Percentiles rank a stretch among this genome's conserved stretches.
phyloP scores from a whole-genome alignment of 2,329 filamentous ascomycete genomes.

The Metarhizium rileyi region DNA sequence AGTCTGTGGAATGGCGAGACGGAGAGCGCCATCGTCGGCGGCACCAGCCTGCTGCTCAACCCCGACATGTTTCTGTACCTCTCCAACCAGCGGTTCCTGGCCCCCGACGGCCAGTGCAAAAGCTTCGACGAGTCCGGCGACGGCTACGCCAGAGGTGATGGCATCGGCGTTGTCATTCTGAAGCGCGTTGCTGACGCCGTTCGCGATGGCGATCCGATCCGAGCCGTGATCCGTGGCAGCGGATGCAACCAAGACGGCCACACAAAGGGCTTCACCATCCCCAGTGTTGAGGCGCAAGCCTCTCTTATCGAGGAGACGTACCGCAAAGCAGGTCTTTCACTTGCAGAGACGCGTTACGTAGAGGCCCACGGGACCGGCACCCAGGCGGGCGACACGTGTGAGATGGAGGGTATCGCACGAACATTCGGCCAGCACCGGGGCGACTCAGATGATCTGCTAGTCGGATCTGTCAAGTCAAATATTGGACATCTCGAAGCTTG shows the following conservation, averaged over 20 bases:
- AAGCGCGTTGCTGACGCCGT: constrained; percentile 32
- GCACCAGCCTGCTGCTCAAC: constrained; percentile 7
- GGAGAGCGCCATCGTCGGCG: constrained; percentile 13
- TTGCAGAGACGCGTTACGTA: constrained; percentile 19
- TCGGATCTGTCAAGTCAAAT: constrained; percentile 20
- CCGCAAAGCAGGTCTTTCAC: constrained; percentile 7
- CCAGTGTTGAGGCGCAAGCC: constrained; percentile 20
- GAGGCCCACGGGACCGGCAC: constrained; percentile 33
- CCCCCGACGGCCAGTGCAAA: constrained; percentile 15
- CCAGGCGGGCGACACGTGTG: constrained; percentile 18
- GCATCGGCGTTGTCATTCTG: constrained; percentile 26
- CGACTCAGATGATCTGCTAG: constrained; percentile 6
- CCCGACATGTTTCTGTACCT: constrained; percentile 13
- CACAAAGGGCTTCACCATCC: constrained; percentile 27
- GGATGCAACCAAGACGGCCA: constrained; percentile 26
- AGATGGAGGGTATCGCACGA: constrained; percentile 13
- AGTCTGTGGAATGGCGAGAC: constrained; percentile 6
- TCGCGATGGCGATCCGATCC: constrained; percentile 26
- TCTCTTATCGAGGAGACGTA: constrained; percentile 20
- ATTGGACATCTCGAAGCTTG: constrained; percentile 15
- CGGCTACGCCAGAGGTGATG: constrained; percentile 21
- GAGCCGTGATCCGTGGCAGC: constrained; percentile 20
- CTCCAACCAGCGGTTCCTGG: constrained; percentile 11
- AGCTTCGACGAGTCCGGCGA: constrained; percentile 6
- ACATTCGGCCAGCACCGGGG: constrained; percentile 8